Percentiles rank a stretch among this genome's conserved stretches.
Evolutionary conservation across 768 basidiomycete genomes (phyloP).

Genomic region (Tylopilus felleus): DNA sequence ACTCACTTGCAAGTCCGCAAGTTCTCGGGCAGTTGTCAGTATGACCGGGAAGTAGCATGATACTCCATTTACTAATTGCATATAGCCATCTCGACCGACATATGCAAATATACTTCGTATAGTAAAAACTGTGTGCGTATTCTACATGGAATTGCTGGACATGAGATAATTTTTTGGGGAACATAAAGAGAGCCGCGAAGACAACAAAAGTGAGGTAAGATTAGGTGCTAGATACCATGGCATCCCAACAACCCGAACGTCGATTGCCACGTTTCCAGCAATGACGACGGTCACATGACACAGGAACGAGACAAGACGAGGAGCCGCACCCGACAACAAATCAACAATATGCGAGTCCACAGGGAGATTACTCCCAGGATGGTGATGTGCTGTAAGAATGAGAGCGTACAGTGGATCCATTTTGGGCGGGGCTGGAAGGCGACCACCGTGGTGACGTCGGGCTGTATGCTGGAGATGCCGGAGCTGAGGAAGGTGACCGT

Average conservation of each 20-base stretch:
- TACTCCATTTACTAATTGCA: too few relatives aligned
- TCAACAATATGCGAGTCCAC: conserved; percentile 3
- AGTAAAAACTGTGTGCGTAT: conserved; percentile 23
- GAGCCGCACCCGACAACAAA: conserved; percentile 12
- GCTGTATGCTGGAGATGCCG: conserved; percentile 83
- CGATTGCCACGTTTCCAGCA: conserved; percentile 6
- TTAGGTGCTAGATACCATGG: conserved; percentile 18
- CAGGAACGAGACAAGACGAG: conserved; percentile 1
- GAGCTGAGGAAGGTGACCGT: conserved; percentile 44
- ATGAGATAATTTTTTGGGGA: conserved; percentile 4
- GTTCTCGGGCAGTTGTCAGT: too few relatives aligned
- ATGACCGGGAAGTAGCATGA: too few relatives aligned
- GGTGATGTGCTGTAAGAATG: conserved; percentile 48
- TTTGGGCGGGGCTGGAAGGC: conserved; percentile 72
- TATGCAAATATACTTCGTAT: conserved; percentile 10
- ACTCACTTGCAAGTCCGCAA: not conserved
- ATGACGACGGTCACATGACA: conserved; percentile 6
- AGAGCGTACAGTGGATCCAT: conserved; percentile 37
- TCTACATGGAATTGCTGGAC: conserved; percentile 36
- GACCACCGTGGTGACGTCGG: conserved; percentile 85
- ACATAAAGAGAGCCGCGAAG: conserved; percentile 6
- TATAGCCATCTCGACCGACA: not conserved
- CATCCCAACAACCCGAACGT: conserved; percentile 8
- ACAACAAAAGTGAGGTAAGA: conserved; percentile 19
- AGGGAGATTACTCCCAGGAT: conserved; percentile 45